Conservation (phyloP, 78 protist species). For the Dictyostelium citrinum region DNA sequence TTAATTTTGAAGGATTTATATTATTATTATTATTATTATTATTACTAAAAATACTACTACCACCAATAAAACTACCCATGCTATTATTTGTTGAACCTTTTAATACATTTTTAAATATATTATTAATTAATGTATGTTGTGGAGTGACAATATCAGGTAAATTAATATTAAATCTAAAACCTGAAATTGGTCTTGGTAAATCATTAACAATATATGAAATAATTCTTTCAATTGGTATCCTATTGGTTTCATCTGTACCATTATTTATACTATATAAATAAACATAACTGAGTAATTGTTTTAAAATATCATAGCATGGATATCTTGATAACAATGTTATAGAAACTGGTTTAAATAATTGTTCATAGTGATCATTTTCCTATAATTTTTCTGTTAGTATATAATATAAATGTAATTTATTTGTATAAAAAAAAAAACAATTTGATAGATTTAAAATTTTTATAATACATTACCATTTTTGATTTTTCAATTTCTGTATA, state of each 20-base stretch:
- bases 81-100: not conserved
- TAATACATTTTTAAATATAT: not conserved
- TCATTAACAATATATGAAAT: slow-evolving; percentile 63
- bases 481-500: slow-evolving; percentile 41
- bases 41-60: not conserved
- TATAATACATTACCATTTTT: slow-evolving; percentile 16
- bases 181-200: slow-evolving; percentile 62
- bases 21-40: not conserved
- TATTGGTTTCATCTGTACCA: not conserved
- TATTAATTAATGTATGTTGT: not conserved
- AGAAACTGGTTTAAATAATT: slow-evolving; percentile 65
- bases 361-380: slow-evolving; percentile 4
- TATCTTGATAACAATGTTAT: slow-evolving; percentile 61
- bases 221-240: slow-evolving; percentile 68
- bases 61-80: not conserved
- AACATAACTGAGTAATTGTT: slow-evolving; percentile 51
- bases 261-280: slow-evolving; percentile 4
- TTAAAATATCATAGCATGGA: slow-evolving; percentile 51
- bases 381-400: not conserved
- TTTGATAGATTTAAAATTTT: too few species aligned
- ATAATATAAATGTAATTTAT: too few species aligned
- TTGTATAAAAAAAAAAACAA: too few species aligned
- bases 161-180: slow-evolving; percentile 8
- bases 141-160: slow-evolving; percentile 10
- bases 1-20: not conserved